Conservation (phyloP, 345 rosid species). For the Theobroma cacao region DNA sequence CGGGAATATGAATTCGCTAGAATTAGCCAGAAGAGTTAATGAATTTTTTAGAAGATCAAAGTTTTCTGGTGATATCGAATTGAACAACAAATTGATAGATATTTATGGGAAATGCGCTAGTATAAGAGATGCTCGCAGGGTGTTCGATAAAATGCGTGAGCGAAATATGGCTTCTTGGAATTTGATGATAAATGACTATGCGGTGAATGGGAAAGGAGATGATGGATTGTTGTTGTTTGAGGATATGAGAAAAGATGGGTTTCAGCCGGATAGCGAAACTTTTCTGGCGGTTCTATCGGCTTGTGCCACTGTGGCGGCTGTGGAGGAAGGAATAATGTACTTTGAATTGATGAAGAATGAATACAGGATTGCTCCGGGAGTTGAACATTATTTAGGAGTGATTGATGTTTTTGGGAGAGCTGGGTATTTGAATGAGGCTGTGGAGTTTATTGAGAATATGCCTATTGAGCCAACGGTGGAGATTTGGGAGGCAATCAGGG, state of each 20-base stretch:
- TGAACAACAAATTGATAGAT: conserved; percentile 35
- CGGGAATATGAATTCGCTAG: conserved; percentile 34
- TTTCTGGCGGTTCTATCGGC: conserved; percentile 35
- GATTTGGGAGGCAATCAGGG: conserved; percentile 37
- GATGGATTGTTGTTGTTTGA: conserved; percentile 45
- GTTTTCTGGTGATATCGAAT: conserved; percentile 25
- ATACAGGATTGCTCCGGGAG: conserved; percentile 33
- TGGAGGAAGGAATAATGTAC: conserved; percentile 31
- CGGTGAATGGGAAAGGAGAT: conserved; percentile 37
- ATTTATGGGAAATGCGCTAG: conserved; percentile 35
- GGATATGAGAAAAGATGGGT: conserved; percentile 35
- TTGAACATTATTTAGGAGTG: conserved; percentile 41
- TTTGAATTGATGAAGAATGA: conserved; percentile 41
- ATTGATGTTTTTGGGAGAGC: conserved; percentile 40
- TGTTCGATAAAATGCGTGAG: conserved; percentile 56
- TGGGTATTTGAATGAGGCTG: conserved; percentile 45
- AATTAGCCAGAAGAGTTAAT: conserved; percentile 35
- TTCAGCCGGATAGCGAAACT: conserved; percentile 28
- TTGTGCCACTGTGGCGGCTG: conserved; percentile 43
- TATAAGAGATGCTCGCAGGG: conserved; percentile 39
- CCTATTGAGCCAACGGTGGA: conserved; percentile 37
- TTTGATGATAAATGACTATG: conserved; percentile 44
- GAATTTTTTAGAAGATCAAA: conserved; percentile 33
- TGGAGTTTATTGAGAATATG: conserved; percentile 48
- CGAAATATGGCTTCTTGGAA: conserved; percentile 39